Evolutionary conservation across 306 rosid genomes (phyloP), one percentile per base, ranked within the genome.

Genomic region (Urtica urens): DNA sequence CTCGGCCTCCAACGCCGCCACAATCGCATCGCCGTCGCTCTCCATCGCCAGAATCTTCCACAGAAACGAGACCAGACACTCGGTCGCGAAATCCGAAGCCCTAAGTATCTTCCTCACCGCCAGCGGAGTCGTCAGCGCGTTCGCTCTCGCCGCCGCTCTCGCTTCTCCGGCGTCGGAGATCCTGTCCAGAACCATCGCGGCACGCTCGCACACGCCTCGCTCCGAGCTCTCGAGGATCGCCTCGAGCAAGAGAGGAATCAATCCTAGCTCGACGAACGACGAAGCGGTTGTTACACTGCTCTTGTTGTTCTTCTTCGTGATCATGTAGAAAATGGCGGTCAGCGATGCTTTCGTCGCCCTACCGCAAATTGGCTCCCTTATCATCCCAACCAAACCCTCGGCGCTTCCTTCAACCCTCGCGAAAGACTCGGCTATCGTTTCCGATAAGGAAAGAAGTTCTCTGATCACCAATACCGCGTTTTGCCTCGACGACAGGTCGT

Each of bases 91-190:
- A 25, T 59, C 75, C 2, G 96, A 88, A 0, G 83, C 76, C 48
- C 88, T 66, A 51, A 83, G 58, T 10, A 83, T 77, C 71, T 76
- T 88, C 86, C 83, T 88, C 0, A 76, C 78, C 72, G 69, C 68
- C 31, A 88, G 65, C 47, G 96, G 96, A 31, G 78, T 57, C 23
- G 83, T 78, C 34, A 88, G 47, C 41, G 87, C 86, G 74, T 83
- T 76, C 41, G 54, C 44, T 42, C 66, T 74, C 5, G 80, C 88
- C 23, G 49, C 51, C 31, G 70, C 71, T 59, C 59, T 72, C 38
- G 86, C 96, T 56, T 72, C 63, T 57, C 58, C 42, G n/a, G 41
- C 41, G 0, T 76, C 81, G 53, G 86, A 80, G 5, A 83, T 5
- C 10, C 59, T 53, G 60, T 79, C 78, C 67, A 88, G 66, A 15